phyloP scores from a whole-genome alignment of 352 stramenopile species.

The Phytophthora macrochlamydospora region DNA sequence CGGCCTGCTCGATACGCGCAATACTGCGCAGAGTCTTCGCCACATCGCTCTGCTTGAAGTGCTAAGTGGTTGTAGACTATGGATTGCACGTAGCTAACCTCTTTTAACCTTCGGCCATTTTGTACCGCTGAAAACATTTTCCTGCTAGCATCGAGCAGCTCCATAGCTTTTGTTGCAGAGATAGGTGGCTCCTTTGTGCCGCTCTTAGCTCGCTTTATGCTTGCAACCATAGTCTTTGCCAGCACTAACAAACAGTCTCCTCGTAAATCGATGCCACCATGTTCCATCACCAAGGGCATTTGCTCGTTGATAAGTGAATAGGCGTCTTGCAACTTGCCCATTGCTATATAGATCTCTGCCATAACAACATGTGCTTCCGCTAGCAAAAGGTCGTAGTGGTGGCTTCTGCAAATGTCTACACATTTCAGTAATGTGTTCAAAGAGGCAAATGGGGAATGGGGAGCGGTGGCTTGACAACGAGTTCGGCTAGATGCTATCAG shows the following conservation, averaged over 20 bases:
- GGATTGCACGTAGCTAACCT: conserved; percentile 48
- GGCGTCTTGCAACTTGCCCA: conserved; percentile 56
- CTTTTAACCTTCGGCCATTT: conserved; percentile 40
- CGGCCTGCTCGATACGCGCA: conserved; percentile 23
- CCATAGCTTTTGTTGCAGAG: conserved; percentile 22
- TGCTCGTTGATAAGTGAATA: conserved; percentile 56
- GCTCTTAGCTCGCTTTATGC: conserved; percentile 25
- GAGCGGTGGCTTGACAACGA: conserved; percentile 33
- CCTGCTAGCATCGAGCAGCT: conserved; percentile 34
- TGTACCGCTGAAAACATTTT: conserved; percentile 42
- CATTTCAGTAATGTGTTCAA: conserved; percentile 47
- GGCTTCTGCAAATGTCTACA: conserved; percentile 49
- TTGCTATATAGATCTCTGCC: conserved; percentile 63
- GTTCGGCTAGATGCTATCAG: conserved; percentile 53
- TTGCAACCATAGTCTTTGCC: conserved; percentile 55
- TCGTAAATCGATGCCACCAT: conserved; percentile 58
- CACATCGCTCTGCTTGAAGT: conserved; percentile 21
- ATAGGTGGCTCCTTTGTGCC: conserved; percentile 9
- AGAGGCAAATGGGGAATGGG: conserved; percentile 57
- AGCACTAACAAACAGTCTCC: conserved; percentile 63
- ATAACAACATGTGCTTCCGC: conserved; percentile 65
- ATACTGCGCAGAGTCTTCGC: conserved; percentile 14
- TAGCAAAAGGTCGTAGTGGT: conserved; percentile 67
- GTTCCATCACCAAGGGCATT: conserved; percentile 72
- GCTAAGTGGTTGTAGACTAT: conserved; percentile 47